These are phyloP conservation scores for Fusarium sp. DNA, from an alignment of 2,329 filamentous ascomycete species.

Conservation along the genomic window DNA sequence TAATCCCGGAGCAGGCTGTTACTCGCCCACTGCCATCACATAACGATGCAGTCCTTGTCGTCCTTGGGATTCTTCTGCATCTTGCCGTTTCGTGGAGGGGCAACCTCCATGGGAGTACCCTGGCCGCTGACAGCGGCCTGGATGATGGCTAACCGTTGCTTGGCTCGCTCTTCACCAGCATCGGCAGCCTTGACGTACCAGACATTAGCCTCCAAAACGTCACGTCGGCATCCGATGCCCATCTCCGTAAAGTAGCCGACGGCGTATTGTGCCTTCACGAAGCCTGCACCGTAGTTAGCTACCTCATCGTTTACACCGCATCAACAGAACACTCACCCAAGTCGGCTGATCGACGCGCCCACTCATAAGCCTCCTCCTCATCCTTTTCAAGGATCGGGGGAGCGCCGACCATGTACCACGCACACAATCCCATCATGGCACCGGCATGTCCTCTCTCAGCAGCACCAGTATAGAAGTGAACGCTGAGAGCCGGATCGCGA, in stretches of 20 bases:
- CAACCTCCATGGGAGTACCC: constrained; percentile 65
- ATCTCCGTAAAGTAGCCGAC: constrained; percentile 98
- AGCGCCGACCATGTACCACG: constrained; percentile 97
- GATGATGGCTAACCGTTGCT: constrained; percentile 86
- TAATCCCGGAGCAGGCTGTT: constrained; percentile 3
- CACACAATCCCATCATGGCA: constrained; percentile 98
- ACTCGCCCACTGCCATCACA: constrained; percentile 51
- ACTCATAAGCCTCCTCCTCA: constrained; percentile 95
- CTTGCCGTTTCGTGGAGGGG: constrained; percentile 60
- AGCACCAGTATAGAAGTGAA: constrained; percentile 96
- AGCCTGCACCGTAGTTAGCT: constrained; percentile 56
- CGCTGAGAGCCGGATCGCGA: constrained; percentile 88
- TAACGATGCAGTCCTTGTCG: constrained; percentile 67
- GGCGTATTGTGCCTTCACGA: constrained; percentile 85
- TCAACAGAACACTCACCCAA: constrained; percentile 69
- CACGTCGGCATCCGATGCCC: constrained; percentile 94
- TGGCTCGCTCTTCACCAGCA: constrained; percentile 88
- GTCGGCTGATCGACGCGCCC: constrained; percentile 88
- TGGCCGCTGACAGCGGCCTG: constrained; percentile 76
- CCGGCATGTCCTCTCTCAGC: constrained; percentile 84
- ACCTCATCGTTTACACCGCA: not conserved
- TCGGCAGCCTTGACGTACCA: constrained; percentile 98
- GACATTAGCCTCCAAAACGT: constrained; percentile 95
- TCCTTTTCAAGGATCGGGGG: constrained; percentile 93
- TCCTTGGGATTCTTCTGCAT: constrained; percentile 59